Evolutionary conservation across 2,329 filamentous ascomycete genomes (phyloP).

Genomic region (Phaeosphaeriaceae sp.): DNA sequence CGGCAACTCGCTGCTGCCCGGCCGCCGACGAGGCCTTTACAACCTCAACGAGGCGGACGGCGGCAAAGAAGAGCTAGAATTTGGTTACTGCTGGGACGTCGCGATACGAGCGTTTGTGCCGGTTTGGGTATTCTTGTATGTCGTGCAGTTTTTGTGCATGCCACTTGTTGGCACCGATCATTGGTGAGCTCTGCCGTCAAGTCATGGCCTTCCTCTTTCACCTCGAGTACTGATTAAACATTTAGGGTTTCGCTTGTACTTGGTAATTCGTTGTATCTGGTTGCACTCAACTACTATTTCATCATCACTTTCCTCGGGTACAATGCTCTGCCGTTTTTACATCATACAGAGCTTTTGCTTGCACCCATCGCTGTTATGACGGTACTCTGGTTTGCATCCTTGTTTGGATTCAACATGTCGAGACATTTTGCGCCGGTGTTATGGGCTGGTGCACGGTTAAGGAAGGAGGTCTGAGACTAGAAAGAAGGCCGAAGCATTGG

Average conservation of each 20-base stretch:
- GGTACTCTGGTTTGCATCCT: slow-evolving; percentile 63
- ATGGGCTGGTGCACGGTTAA: slow-evolving; percentile 55
- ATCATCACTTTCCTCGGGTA: slow-evolving; percentile 73
- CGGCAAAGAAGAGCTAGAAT: slow-evolving; percentile 66
- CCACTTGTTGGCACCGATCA: slow-evolving; percentile 63
- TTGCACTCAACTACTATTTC: slow-evolving; percentile 70
- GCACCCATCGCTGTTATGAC: slow-evolving; percentile 66
- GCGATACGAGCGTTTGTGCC: slow-evolving; percentile 72
- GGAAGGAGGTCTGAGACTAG: slow-evolving; percentile 44
- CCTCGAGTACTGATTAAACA: not conserved
- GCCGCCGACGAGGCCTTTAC: slow-evolving; percentile 64
- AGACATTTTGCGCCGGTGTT: slow-evolving; percentile 59
- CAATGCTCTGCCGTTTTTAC: slow-evolving; percentile 70
- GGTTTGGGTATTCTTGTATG: slow-evolving; percentile 70
- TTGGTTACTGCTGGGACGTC: slow-evolving; percentile 75
- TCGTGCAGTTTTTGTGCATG: slow-evolving; percentile 71
- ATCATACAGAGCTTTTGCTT: slow-evolving; percentile 70
- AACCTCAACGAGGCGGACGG: slow-evolving; percentile 56
- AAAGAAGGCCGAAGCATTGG: too few species aligned
- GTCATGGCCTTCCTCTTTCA: not conserved
- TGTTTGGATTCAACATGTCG: slow-evolving; percentile 60
- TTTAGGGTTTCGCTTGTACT: slow-evolving; percentile 62
- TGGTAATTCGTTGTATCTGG: slow-evolving; percentile 70
- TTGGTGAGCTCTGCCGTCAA: slow-evolving; percentile 47
- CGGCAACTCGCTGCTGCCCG: slow-evolving; percentile 59